Percentiles rank a stretch among this genome's conserved stretches.
Conservation (phyloP, 1,284 basidiomycete genomes). For the Leucoagaricus sp. region DNA sequence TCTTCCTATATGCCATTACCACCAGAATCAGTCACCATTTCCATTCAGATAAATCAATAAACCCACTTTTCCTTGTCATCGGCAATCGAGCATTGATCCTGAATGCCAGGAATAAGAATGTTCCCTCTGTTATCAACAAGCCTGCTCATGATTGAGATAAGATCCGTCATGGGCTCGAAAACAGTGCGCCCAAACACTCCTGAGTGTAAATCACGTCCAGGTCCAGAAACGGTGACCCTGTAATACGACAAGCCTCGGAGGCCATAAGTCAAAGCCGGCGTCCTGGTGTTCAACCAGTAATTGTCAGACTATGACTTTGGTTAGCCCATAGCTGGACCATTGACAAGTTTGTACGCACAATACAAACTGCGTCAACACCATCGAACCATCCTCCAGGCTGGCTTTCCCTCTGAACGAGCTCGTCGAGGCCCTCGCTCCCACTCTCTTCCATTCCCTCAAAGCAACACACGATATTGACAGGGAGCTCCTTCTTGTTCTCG, state of each 20-base stretch:
- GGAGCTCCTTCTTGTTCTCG: conserved; percentile 73
- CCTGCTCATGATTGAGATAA: conserved; percentile 79
- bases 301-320: conserved; percentile 70
- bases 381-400: conserved; percentile 79
- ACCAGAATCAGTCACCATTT: not conserved
- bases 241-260: conserved; percentile 91
- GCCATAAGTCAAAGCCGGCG: conserved; percentile 76
- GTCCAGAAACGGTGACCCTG: conserved; percentile 83
- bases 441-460: conserved; percentile 99
- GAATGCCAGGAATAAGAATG: conserved; percentile 91
- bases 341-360: conserved; percentile 54
- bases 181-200: conserved; percentile 88
- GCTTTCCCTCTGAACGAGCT: conserved; percentile 83
- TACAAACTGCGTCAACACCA: conserved; percentile 94
- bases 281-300: conserved; percentile 83
- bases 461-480: conserved; percentile 93
- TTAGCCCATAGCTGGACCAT: not conserved
- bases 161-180: conserved; percentile 89
- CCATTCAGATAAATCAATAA: not conserved
- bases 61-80: conserved; percentile 75
- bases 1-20: conserved; percentile 36
- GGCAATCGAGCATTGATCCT: conserved; percentile 83
- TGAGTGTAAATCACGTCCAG: conserved; percentile 90
- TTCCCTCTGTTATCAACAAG: conserved; percentile 84
- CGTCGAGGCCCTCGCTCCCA: conserved; percentile 92